These are phyloP conservation scores for Arthrobotrys sphaeroides DNA, from an alignment of 2,329 filamentous ascomycete genomes.

Conservation along the genomic window DNA sequence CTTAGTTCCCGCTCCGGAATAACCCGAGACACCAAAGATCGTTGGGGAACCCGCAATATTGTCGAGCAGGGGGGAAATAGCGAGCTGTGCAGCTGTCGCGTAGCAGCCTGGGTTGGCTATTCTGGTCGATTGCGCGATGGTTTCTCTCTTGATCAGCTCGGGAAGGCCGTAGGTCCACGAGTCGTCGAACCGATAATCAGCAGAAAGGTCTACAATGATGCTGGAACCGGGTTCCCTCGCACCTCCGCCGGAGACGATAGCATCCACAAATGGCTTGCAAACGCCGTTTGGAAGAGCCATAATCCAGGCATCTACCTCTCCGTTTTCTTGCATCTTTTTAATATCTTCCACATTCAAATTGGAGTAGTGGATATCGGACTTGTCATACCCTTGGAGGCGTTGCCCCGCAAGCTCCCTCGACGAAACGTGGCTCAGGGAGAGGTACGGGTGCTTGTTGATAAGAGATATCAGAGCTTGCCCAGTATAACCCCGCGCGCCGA, in stretches of 20 bases:
- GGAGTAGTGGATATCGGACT: conserved; percentile 87
- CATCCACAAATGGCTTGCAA: conserved; percentile 92
- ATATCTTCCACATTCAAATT: conserved; percentile 89
- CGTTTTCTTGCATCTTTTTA: conserved; percentile 80
- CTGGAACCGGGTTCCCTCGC: conserved; percentile 67
- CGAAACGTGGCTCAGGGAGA: conserved; percentile 90
- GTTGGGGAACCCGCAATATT: conserved; percentile 81
- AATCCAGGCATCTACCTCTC: conserved; percentile 93
- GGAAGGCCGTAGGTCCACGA: conserved; percentile 90
- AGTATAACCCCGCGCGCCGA: conserved; percentile 92
- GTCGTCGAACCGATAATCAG: conserved; percentile 89
- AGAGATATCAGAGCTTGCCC: conserved; percentile 89
- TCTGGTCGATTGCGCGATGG: conserved; percentile 79
- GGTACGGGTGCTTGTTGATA: conserved; percentile 84
- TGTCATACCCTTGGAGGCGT: conserved; percentile 87
- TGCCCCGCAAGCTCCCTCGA: conserved; percentile 90
- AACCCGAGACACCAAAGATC: conserved; percentile 90
- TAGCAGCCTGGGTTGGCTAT: conserved; percentile 97
- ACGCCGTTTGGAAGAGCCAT: conserved; percentile 97
- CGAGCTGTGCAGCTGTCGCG: conserved; percentile 89
- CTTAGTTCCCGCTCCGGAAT: conserved; percentile 94
- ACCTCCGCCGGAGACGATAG: conserved; percentile 72
- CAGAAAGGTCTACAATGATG: conserved; percentile 91
- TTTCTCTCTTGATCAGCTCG: conserved; percentile 79
- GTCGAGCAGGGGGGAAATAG: conserved; percentile 81